A percentile compares a stretch with the other conserved stretches of the same genome.
phyloP scores from a whole-genome alignment of 2,329 filamentous ascomycete genomes.

The Colletotrichum orbiculare region DNA sequence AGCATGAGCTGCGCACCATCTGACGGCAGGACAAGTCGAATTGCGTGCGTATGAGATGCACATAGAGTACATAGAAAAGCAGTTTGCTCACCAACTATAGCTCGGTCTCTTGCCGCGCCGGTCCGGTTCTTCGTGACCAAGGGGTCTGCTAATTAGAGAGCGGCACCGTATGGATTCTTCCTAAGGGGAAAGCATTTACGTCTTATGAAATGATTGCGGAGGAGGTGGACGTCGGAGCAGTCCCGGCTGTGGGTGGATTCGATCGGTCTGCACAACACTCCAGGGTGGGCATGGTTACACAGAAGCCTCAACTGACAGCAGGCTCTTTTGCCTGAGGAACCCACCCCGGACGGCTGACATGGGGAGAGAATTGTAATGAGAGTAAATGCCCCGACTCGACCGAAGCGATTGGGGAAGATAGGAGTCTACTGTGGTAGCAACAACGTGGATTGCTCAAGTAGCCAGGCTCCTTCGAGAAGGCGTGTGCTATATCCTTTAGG shows the following conservation, averaged over 20 bases:
- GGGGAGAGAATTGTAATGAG: conserved; percentile 1
- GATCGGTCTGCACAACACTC: conserved; percentile 17
- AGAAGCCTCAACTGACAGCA: conserved; percentile 5
- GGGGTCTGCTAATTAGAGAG: not conserved
- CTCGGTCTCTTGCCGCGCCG: too few relatives aligned
- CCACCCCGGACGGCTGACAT: not conserved
- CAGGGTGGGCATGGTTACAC: conserved; percentile 7
- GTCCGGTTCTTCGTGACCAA: conserved; percentile 1
- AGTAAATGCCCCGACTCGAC: not conserved
- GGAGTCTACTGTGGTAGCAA: not conserved
- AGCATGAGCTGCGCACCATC: too few relatives aligned
- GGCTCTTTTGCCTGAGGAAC: not conserved
- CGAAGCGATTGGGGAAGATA: conserved; percentile 6
- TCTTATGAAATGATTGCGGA: conserved; percentile 7
- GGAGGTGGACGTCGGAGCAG: conserved; percentile 14
- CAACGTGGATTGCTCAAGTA: conserved; percentile 7
- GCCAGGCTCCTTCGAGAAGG: conserved; percentile 5
- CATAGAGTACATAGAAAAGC: too few relatives aligned
- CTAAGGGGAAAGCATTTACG: not conserved
- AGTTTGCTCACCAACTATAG: too few relatives aligned
- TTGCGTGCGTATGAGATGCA: too few relatives aligned
- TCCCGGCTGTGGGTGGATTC: conserved; percentile 21
- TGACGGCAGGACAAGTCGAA: too few relatives aligned
- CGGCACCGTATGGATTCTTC: not conserved
- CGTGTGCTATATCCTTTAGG: not conserved